Base-by-base conservation (phyloP, 495 filamentous ascomycete genomes). In the Xylaria acuta region DNA sequence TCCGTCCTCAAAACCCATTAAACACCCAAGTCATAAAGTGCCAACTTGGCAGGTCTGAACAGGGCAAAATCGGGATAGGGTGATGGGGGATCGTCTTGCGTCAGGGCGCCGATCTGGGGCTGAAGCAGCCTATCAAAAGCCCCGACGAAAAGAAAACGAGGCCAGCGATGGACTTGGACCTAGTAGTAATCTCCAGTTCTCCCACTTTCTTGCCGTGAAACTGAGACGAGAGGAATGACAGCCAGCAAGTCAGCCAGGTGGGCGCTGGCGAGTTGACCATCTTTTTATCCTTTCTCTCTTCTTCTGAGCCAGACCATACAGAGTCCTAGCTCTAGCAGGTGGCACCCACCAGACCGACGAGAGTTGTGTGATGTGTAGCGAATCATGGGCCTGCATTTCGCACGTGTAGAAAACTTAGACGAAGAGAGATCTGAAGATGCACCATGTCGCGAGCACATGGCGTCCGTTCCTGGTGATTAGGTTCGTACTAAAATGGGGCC, bases 301-400 rank as follows among this genome's bases (percentile, higher is more conserved):
- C 30, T 43, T 36, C 32, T 43, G 4, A 49, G 32, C 58, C 16
- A 25, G 32, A 27, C 22, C 63, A 38, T 34, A 30, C 20, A 53
- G 20, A 30, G 32, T 38, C 43, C 25, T 32, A 56, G 30, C 16
- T 25, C 38, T 1, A 49, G 20, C 16, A 30, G 22, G 67, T 60
- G 59, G 47, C 65, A 30, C 49, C 45, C 30, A 41, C 43, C 11
- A 25, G 30, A 38, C 36, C 14, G 16, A 22, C 2, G 18, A 22
- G 30, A 30, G 47, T 40, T n/a, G 49, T 22, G 36, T 32, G 49
- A 20, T 41, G 47, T 7, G 64, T 16, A 60, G 51, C 77, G 77
- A 79, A 79, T 79, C 77, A 77, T 64, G 73, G 32, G 64, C 69
- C 67, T 5, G 47, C 68, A 75, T 77, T 64, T 43, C 73, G 74